Evolutionary conservation across 225 moss, liverwort and hornwort species (phyloP), one percentile per base, ranked within the genome.

Genomic region (Pseudisothecium myosuroides): DNA sequence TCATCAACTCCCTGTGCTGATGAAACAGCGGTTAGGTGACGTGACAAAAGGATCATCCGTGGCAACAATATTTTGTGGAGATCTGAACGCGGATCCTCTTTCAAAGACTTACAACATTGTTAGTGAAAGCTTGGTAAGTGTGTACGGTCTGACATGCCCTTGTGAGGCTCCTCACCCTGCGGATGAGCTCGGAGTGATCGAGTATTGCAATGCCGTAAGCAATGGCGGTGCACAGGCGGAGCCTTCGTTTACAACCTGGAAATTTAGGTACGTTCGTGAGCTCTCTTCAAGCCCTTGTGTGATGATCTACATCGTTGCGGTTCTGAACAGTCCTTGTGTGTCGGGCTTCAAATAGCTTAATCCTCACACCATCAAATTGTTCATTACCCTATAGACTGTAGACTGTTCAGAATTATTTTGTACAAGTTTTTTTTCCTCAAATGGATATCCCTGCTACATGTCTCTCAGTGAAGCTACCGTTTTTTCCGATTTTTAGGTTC

Each of bases 171-270:
- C 82, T 90, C 91, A 91, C 73, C 43, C n/a, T 65, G 85, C 63
- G 64, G 84, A 82, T 87, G 85, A 91, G 68, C 86, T 88, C 37
- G 90, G 80, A 84, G 68, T 90, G 84, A 76, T 86, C 74, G 89
- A 91, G 65, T 85, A 52, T 67, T 93, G 93, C 88, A 87, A 88
- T 75, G 86, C 87, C 67, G 85, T 82, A 69, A 86, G 39, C 81
- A 90, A 92, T 81, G 94, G 92, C 52, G 92, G 93, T 76, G 91
- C 91, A 79, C 80, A 82, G 67, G 87, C 88, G 34, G 97, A 97
- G 80, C 95, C 95, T 61, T 76, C 88, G 22, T 96, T 92, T 89
- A 96, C 96, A 83, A 95, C 97, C 55, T 97, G 95, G 96, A 97
- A 97, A 85, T 95, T 93, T 80, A 90, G 93, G 96, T 96, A 71